These are phyloP conservation scores for Solanum appendiculatum DNA, from an alignment of 257 asterid genomes.

Conservation along the genomic window DNA sequence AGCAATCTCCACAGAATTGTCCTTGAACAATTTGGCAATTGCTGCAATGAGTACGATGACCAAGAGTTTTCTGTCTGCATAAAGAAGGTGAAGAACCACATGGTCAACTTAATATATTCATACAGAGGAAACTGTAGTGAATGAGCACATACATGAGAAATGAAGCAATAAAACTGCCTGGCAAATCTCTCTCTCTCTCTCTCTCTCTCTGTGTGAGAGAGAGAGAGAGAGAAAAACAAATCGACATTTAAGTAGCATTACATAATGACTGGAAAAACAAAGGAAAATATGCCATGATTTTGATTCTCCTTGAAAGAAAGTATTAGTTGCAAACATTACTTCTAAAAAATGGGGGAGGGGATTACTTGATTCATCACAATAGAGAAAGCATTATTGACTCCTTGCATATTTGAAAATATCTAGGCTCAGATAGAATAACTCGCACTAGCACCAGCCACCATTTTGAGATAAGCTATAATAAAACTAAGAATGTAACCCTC, in stretches of 20 bases:
- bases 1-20: slow-evolving; percentile 98
- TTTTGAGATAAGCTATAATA: not conserved
- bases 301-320: not conserved
- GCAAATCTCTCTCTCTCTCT: too few relatives aligned
- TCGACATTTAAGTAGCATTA: not conserved
- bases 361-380: not conserved
- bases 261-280: not conserved
- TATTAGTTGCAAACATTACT: not conserved
- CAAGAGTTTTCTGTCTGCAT: slow-evolving; percentile 93
- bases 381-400: not conserved
- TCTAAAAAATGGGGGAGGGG: not conserved
- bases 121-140: not conserved
- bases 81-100: not conserved
- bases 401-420: not conserved
- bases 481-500: not conserved
- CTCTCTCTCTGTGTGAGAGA: not conserved
- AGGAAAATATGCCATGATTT: not conserved
- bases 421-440: not conserved
- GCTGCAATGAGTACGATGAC: slow-evolving; percentile 77
- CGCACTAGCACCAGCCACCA: not conserved
- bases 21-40: slow-evolving; percentile 77
- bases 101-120: not conserved
- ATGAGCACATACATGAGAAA: not conserved
- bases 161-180: not conserved
- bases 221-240: not conserved